These are phyloP conservation scores for Tulasnella sp. DNA, from an alignment of 768 basidiomycete species.

Conservation along the genomic window DNA sequence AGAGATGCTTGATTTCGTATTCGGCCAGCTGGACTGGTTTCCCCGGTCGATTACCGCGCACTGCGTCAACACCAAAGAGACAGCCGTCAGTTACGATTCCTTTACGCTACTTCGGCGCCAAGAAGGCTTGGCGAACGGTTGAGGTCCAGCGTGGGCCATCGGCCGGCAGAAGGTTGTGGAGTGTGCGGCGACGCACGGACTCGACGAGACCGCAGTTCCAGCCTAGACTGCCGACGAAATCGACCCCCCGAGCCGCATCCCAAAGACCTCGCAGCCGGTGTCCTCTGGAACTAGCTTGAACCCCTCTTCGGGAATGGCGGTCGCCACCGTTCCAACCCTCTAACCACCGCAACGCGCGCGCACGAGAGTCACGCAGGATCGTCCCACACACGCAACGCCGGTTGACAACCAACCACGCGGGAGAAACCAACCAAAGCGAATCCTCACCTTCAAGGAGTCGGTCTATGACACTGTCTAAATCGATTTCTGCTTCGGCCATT, in stretches of 20 bases:
- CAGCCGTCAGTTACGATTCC: background rate
- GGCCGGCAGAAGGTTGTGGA: background rate
- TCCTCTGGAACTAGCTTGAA: background rate
- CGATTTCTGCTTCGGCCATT: constrained; percentile 62
- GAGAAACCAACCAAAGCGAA: constrained; percentile 25
- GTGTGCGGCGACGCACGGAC: background rate
- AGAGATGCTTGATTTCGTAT: constrained; percentile 99
- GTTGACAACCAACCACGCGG: background rate
- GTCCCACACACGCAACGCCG: constrained; percentile 16
- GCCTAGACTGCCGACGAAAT: background rate
- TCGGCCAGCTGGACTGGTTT: constrained; percentile 97
- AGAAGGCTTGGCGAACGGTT: constrained; percentile 4
- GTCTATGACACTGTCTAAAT: constrained; percentile 99
- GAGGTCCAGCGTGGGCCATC: constrained; percentile 14
- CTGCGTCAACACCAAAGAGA: constrained; percentile 43
- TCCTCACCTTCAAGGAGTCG: constrained; percentile 83
- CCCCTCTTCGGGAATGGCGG: background rate
- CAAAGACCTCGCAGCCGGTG: background rate
- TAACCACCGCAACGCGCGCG: background rate
- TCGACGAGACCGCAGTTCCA: constrained; percentile 15
- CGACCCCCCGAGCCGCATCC: background rate
- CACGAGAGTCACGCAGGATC: constrained; percentile 1
- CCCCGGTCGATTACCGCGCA: constrained; percentile 96
- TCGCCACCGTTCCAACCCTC: constrained; percentile 2
- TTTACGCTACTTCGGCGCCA: background rate